Base-by-base conservation (phyloP, 176 grass and related monocot genomes). In the Cenchrus purpureus region DNA sequence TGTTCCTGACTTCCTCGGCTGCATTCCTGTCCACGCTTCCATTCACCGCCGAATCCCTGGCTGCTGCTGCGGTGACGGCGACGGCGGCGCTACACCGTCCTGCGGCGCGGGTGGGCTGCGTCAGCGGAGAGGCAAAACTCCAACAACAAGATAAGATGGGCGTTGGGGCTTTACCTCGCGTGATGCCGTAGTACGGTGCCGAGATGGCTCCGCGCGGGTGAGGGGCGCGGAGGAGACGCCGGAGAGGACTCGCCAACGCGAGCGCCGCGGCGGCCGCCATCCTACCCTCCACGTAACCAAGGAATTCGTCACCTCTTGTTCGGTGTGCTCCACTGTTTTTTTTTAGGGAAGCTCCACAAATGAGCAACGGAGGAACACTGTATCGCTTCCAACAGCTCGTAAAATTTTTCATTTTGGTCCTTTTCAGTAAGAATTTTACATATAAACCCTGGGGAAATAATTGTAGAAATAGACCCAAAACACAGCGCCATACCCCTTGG, bases 1-100 rank as follows among this genome's bases (percentile, higher is more conserved):
- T 88, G 74, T 86, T 89, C 83, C 88, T 91, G 46, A 94, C 90
- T 63, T 94, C 78, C 88, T 95, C 97, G 7, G 79, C 88, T 44
- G 66, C 77, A 83, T 85, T 82, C 85, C 78, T 90, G 71, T 92
- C 89, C n/a, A 59, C 83, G 77, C 78, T 77, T 64, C 89, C 80
- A 69, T 89, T 86, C 17, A 86, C 51, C 25, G 58, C 57, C 4
- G 87, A 84, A 48, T 95, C 89, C 20, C 67, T 67, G 6, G 52
- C 84, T 19, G 85, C 86, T 63, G 81, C 91, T 13, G 71, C 59
- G 31, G 87, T 74, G 19, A 83, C 46, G 28, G 74, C 31, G 50
- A 78, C n/a, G 10, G 85, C 76, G 10, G 89, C 40, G 54, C 77
- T 52, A 82, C 91, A 93, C 13, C 83, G 61, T 79, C 87, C 91